A percentile compares a stretch with the other conserved stretches of the same genome.
These are phyloP conservation scores for Sporisorium graminicola DNA, from an alignment of 1,284 basidiomycete genomes.

Conservation along the genomic window DNA sequence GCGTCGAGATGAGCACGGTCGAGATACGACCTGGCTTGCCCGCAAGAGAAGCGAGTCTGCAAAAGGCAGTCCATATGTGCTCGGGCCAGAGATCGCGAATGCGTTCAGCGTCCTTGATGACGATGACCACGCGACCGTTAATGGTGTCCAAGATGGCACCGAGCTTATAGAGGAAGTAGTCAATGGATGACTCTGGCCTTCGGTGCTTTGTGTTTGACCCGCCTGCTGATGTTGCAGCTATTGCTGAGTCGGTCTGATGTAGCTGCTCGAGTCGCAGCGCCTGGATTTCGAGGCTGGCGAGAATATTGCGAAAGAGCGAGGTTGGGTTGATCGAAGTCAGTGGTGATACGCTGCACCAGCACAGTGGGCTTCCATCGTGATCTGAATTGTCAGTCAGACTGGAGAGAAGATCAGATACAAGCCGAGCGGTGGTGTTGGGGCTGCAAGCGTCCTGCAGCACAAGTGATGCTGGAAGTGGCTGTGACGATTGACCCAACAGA, in stretches of 20 bases:
- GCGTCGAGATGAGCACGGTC: constrained; percentile 48
- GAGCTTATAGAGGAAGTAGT: constrained; percentile 44
- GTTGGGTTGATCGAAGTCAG: constrained; percentile 43
- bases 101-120: constrained; percentile 58
- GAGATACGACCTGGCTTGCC: constrained; percentile 45
- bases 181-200: constrained; percentile 38
- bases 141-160: constrained; percentile 13
- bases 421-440: constrained; percentile 41
- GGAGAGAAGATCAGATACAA: constrained; percentile 29
- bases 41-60: constrained; percentile 40
- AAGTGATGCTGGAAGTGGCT: constrained; percentile 37
- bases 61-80: constrained; percentile 56
- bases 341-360: constrained; percentile 37
- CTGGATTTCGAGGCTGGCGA: constrained; percentile 35
- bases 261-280: constrained; percentile 4
- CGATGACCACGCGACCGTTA: constrained; percentile 37
- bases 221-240: constrained; percentile 6
- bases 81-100: constrained; percentile 65
- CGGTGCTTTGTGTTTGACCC: constrained; percentile 16
- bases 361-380: constrained; percentile 10
- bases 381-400: not conserved
- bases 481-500: constrained; percentile 29
- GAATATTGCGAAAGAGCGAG: constrained; percentile 45
- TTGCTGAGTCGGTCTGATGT: not conserved
- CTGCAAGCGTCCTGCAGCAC: constrained; percentile 51